Base-by-base conservation (phyloP, 257 asterid species). In the Henckelia pumila region DNA sequence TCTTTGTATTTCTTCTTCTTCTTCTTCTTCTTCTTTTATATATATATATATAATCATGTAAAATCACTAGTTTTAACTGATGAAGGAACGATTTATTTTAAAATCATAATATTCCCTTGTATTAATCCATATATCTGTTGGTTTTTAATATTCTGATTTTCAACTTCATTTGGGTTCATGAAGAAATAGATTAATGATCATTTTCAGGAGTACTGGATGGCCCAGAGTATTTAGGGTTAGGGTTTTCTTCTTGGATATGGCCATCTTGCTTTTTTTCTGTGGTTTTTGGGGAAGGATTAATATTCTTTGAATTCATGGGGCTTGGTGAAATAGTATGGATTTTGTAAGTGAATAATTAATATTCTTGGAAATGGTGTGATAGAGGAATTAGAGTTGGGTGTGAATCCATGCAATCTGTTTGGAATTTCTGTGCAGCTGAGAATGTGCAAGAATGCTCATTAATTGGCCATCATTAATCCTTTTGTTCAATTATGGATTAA, bases 141-240 rank as follows among this genome's bases (percentile, higher is more conserved):
- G 50, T 47, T 5, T 21, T 16, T 47, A 47, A 3, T 3, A 28
- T 47, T 47, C 55, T 47, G 55, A 47, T 47, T 47, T 47, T 47
- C 20, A 33, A 24, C 56, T 69, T 63, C 29, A 17, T 66, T 7
- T 40, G 7, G 3, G 55, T 16, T 8, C 55, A 47, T 47, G 20
- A 16, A 17, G 55, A 47, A 47, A 47, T 47, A 21, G 55, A 47
- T 40, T 20, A 47, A 47, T 16, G 55, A 47, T 47, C 20, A 16
- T 4, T 47, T 44, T 47, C 20, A 35, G 44, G 3, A 35, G 44
- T 13, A 35, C n/a, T 35, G 44, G 11, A 8, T 5, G 20, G 30
- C 64, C 29, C 21, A 4, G 59, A 52, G 61, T 7, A 0, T 64
- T 61, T 82, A 84, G 87, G 87, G 83, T 84, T 82, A 82, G 83